Evolutionary conservation across 306 rosid genomes (phyloP).

Genomic region (Quercus suber): DNA sequence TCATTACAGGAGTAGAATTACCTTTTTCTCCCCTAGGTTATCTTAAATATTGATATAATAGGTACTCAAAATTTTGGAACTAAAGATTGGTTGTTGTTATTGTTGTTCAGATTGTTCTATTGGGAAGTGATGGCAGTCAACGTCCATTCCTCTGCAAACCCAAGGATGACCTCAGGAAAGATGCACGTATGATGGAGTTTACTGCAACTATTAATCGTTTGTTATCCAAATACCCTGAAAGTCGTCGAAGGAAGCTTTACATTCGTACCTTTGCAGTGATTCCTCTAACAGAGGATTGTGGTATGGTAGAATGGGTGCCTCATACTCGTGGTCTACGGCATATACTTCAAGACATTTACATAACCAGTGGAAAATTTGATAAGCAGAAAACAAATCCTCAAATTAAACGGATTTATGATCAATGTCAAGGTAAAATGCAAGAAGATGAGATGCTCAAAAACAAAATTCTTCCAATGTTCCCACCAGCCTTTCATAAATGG

Average conservation of each 20-base stretch:
- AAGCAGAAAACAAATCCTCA: constrained; percentile 83
- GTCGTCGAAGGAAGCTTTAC: constrained; percentile 90
- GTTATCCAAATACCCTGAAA: constrained; percentile 91
- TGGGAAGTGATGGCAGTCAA: constrained; percentile 95
- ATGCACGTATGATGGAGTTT: constrained; percentile 99
- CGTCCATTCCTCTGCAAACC: constrained; percentile 93
- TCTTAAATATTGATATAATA: not conserved
- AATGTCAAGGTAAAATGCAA: constrained; percentile 77
- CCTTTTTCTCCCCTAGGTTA: not conserved
- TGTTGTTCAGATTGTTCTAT: constrained; percentile 68
- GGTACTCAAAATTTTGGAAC: too few species aligned
- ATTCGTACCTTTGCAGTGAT: constrained; percentile 95
- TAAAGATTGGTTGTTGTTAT: constrained; percentile 1
- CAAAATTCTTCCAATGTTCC: constrained; percentile 93
- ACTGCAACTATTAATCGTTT: constrained; percentile 90
- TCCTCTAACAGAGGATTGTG: constrained; percentile 98
- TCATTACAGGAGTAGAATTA: not conserved
- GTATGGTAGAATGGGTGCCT: constrained; percentile 98
- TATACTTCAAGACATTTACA: constrained; percentile 85
- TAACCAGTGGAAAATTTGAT: constrained; percentile 82
- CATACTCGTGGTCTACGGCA: constrained; percentile 93
- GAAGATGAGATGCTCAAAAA: constrained; percentile 82
- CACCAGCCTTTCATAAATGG: constrained; percentile 92
- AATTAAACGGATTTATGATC: constrained; percentile 85
- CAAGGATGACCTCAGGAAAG: constrained; percentile 97